A percentile compares a stretch with the other conserved stretches of the same genome.
phyloP scores from a whole-genome alignment of 2,329 filamentous ascomycete genomes.

The Nothophoma quercina region DNA sequence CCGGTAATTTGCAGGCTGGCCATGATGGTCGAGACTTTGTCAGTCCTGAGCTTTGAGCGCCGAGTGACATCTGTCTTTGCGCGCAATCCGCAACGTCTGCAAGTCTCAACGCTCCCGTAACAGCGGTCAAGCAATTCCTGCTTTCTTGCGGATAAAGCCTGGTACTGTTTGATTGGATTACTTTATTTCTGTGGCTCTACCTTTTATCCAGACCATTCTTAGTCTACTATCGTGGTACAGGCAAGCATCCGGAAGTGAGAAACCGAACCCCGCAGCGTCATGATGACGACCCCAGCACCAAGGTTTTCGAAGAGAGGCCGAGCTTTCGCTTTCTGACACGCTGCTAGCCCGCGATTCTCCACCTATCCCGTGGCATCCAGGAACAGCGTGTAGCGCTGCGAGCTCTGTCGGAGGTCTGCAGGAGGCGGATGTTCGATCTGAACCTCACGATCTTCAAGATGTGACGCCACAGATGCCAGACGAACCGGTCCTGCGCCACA shows the following conservation, averaged over 20 bases:
- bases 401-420: neutral
- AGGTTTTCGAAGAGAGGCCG: neutral
- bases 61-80: neutral
- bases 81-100: slow-evolving; percentile 4
- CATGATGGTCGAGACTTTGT: slow-evolving; percentile 2
- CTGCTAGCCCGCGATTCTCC: slow-evolving; percentile 14
- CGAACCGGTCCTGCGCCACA: slow-evolving; percentile 14
- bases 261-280: slow-evolving; percentile 4
- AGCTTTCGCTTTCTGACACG: slow-evolving; percentile 1
- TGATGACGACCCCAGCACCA: slow-evolving; percentile 12
- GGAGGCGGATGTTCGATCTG: slow-evolving; percentile 10
- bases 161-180: slow-evolving; percentile 4
- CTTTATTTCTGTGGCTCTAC: slow-evolving; percentile 11
- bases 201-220: slow-evolving; percentile 5
- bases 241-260: neutral
- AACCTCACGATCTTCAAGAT: slow-evolving; percentile 24
- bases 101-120: neutral
- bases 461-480: slow-evolving; percentile 25
- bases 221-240: too few relatives aligned
- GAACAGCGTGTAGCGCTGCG: slow-evolving; percentile 7
- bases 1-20: neutral
- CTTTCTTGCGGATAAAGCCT: slow-evolving; percentile 1
- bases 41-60: slow-evolving; percentile 5
- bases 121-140: slow-evolving; percentile 11
- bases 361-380: slow-evolving; percentile 18